Evolutionary conservation across 441 rosid species (phyloP), one percentile per base, ranked within the genome.

Genomic region (Eutrema salsugineum): DNA sequence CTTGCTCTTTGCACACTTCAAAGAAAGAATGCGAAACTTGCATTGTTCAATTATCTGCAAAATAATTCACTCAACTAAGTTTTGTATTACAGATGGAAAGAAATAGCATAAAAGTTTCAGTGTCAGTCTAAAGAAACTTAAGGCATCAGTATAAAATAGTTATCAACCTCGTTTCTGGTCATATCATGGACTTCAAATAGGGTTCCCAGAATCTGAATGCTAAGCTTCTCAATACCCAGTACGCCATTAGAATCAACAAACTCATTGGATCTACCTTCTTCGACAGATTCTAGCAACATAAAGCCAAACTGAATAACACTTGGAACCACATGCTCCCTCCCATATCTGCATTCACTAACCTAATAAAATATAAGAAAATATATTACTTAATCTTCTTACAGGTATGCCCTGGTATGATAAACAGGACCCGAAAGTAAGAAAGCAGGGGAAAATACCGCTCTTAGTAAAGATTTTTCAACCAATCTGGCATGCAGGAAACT

Each of bases 131-230:
- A 40, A 59, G 14, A 36, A 59, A 33, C 33, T 43, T 8, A 53
- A 30, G 38, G 57, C 46, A 49, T 24, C 51, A 44, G 51, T 28
- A 61, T 7, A 2, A 50, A 30, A 63, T 2, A 46, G 15, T 38
- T 38, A 71, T 78, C 8, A 58, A 91, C 97, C 97, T 89, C 95
- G 58, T 80, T 89, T 79, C 97, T 86, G 63, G 95, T 83, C 94
- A 91, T 88, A 66, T 86, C 95, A 80, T 91, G 91, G 76, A 82
- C 81, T 80, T 91, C 92, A 79, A 89, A 91, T 50, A 91, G 79
- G 33, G 81, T 85, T 79, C 84, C 85, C 70, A 91, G 79, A 75
- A 91, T 83, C 82, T 84, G 89, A 78, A 88, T 67, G 43, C 89
- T 82, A 58, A 91, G 91, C 77, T 86, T 87, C 78, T 85, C 91